Percentiles rank a stretch among this genome's conserved stretches.
Conservation (phyloP, 768 basidiomycete species). For the Butyriboletus loyo region DNA sequence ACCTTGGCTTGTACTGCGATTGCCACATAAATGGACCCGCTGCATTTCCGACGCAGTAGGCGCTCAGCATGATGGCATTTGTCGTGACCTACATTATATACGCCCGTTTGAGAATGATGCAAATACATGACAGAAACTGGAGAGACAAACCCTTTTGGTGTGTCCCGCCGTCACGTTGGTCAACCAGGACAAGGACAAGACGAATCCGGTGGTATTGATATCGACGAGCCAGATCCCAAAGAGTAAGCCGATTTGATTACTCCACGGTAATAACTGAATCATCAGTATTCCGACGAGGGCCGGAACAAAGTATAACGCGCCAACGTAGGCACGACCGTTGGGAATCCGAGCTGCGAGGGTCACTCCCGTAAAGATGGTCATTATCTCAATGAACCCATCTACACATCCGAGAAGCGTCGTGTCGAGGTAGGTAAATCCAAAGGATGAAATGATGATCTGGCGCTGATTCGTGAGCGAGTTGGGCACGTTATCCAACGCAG, state of each 20-base stretch:
- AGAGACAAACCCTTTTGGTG: constrained; percentile 61
- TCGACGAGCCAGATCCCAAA: constrained; percentile 41
- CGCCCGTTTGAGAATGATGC: background rate
- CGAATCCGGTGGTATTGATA: constrained; percentile 56
- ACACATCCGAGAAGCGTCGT: constrained; percentile 71
- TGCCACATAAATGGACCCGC: constrained; percentile 81
- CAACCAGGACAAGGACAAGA: constrained; percentile 62
- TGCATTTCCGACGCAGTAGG: constrained; percentile 66
- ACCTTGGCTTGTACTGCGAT: constrained; percentile 63
- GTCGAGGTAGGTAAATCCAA: constrained; percentile 62
- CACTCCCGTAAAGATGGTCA: constrained; percentile 68
- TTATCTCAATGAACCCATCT: constrained; percentile 61
- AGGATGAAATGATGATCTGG: constrained; percentile 60
- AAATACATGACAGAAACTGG: background rate
- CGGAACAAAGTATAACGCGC: constrained; percentile 59
- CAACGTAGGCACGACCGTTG: constrained; percentile 63
- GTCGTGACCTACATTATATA: constrained; percentile 22
- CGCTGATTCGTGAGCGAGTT: constrained; percentile 67
- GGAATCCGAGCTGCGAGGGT: constrained; percentile 51
- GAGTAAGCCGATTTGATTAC: constrained; percentile 61
- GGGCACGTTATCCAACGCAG: constrained; percentile 58
- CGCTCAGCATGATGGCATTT: constrained; percentile 71
- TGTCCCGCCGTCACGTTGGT: constrained; percentile 65
- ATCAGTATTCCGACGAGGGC: constrained; percentile 61
- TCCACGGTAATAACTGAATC: constrained; percentile 63